These are phyloP conservation scores for Saturnispora diversa DNA, from an alignment of 805 yeast species.

Conservation along the genomic window DNA sequence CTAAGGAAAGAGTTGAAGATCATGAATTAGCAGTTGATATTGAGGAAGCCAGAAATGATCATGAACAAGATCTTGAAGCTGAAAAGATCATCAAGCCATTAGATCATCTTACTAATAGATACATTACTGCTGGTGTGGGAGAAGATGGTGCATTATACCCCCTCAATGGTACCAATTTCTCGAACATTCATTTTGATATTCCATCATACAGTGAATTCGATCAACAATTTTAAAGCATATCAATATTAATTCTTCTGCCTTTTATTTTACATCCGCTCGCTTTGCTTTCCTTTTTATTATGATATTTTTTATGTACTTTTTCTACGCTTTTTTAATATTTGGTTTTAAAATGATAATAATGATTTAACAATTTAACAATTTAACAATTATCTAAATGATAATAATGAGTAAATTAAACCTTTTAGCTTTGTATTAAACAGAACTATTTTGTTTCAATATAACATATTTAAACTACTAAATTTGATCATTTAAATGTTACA, in stretches of 20 bases:
- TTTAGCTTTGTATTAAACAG: no score
- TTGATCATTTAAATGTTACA: no score
- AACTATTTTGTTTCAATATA: no score
- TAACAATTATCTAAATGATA: no score
- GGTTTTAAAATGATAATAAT: no score
- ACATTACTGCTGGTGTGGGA: slow-evolving; percentile 20
- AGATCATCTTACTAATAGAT: slow-evolving; percentile 3
- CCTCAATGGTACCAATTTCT: slow-evolving; percentile 56
- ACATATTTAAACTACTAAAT: no score
- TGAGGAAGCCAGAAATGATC: slow-evolving; percentile 7
- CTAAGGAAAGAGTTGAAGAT: slow-evolving; percentile 9
- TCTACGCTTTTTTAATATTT: no score
- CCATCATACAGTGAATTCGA: slow-evolving; percentile 38
- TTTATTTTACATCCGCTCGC: no score
- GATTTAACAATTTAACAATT: no score
- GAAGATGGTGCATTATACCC: slow-evolving; percentile 30
- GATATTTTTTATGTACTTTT: no score
- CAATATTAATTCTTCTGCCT: neutral
- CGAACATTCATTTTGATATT: slow-evolving; percentile 72
- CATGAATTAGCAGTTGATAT: slow-evolving; percentile 14
- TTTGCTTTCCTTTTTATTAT: no score
- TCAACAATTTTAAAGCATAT: neutral
- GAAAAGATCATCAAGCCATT: slow-evolving; percentile 1
- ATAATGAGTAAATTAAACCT: no score
- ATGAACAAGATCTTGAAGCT: slow-evolving; percentile 4